These are phyloP conservation scores for Ramichloridium luteum DNA, from an alignment of 2,329 filamentous ascomycete species.

Conservation along the genomic window DNA sequence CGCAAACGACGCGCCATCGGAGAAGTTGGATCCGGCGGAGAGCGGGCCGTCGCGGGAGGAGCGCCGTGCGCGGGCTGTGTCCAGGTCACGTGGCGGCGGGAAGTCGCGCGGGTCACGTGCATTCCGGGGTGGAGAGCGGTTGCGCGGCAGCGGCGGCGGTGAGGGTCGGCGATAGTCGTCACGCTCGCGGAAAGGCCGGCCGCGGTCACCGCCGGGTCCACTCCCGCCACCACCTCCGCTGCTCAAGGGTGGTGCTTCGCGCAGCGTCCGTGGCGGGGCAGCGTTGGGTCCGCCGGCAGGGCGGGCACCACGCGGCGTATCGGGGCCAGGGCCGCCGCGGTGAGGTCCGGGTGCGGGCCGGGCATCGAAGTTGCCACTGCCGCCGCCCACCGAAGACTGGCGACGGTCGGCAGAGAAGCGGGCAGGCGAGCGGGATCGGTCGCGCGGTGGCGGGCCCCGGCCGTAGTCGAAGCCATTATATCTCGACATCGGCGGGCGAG, in stretches of 20 bases:
- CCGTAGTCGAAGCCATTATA: conserved; percentile 28
- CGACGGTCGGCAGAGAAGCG: conserved; percentile 55
- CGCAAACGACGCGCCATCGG: conserved; percentile 50
- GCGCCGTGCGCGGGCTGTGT: conserved; percentile 54
- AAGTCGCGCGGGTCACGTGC: conserved; percentile 50
- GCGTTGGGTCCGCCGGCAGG: conserved; percentile 44
- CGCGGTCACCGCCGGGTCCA: conserved; percentile 49
- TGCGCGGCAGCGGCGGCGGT: conserved; percentile 43
- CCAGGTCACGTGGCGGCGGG: conserved; percentile 48
- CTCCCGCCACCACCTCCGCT: too few relatives aligned
- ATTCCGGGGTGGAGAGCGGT: conserved; percentile 50
- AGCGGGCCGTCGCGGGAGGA: conserved; percentile 62
- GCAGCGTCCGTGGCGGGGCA: conserved; percentile 29
- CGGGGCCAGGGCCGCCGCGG: conserved; percentile 26
- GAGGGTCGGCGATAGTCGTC: conserved; percentile 44
- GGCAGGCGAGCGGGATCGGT: conserved; percentile 60
- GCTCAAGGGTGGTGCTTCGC: conserved; percentile 45
- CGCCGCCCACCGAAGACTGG: conserved; percentile 43
- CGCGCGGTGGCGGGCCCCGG: conserved; percentile 37
- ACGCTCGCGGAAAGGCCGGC: conserved; percentile 42
- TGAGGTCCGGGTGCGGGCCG: conserved; percentile 5
- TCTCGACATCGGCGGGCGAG: conserved; percentile 17
- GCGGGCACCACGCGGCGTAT: conserved; percentile 72
- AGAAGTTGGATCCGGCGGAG: conserved; percentile 58
- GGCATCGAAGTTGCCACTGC: too few relatives aligned